Conservation (phyloP, 306 rosid species). For the Gastrolobium villosum region DNA sequence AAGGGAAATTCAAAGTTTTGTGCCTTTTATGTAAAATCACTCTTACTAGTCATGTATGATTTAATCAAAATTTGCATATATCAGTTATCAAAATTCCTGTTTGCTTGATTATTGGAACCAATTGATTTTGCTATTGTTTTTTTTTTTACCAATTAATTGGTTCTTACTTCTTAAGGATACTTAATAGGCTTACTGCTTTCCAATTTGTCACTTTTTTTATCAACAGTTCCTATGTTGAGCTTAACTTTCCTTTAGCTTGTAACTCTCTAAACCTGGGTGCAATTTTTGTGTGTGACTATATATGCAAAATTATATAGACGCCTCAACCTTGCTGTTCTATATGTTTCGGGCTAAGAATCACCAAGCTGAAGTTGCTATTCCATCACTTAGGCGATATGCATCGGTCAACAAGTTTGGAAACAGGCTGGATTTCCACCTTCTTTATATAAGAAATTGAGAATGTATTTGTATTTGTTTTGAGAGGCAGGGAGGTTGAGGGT, state of each 20-base stretch:
- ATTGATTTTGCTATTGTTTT: slow-evolving; percentile 18
- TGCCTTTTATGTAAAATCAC: too few relatives aligned
- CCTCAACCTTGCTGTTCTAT: slow-evolving; percentile 37
- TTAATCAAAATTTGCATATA: too few relatives aligned
- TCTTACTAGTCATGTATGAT: too few relatives aligned
- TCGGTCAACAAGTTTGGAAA: too few relatives aligned
- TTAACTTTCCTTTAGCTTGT: slow-evolving; percentile 34
- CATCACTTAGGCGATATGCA: too few relatives aligned
- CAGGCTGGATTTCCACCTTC: too few relatives aligned
- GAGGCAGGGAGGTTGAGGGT: slow-evolving; percentile 38
- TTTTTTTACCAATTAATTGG: slow-evolving; percentile 8
- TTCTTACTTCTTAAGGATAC: slow-evolving; percentile 44
- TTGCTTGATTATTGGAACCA: slow-evolving; percentile 38
- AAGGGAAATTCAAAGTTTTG: too few relatives aligned
- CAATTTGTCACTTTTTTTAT: background rate
- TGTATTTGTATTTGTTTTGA: slow-evolving; percentile 31
- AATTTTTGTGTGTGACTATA: slow-evolving; percentile 20
- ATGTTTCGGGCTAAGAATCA: slow-evolving; percentile 37
- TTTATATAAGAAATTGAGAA: too few relatives aligned
- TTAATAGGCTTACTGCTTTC: slow-evolving; percentile 20
- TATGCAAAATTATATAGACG: slow-evolving; percentile 10
- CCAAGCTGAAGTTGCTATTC: too few relatives aligned
- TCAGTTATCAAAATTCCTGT: too few relatives aligned
- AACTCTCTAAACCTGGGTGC: slow-evolving; percentile 26
- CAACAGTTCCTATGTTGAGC: slow-evolving; percentile 42